These are phyloP conservation scores for Lachnellula occidentalis DNA, from an alignment of 2,329 filamentous ascomycete species.

Conservation along the genomic window DNA sequence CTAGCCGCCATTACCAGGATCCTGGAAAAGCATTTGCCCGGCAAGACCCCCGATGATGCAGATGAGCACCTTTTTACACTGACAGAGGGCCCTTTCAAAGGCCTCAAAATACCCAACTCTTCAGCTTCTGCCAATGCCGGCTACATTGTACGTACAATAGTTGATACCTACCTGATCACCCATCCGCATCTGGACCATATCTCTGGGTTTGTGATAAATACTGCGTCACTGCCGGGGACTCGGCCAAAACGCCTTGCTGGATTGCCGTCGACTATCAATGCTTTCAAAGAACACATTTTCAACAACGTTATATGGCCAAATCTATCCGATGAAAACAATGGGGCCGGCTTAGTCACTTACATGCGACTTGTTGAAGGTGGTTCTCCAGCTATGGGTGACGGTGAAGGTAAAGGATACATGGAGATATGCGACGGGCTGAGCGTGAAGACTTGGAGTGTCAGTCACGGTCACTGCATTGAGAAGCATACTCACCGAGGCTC, in stretches of 20 bases:
- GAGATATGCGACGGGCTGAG: constrained; percentile 83
- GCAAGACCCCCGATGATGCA: constrained; percentile 37
- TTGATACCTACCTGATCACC: constrained; percentile 88
- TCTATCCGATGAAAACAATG: constrained; percentile 90
- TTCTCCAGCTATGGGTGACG: constrained; percentile 75
- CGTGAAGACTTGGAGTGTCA: constrained; percentile 83
- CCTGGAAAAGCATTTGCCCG: constrained; percentile 37
- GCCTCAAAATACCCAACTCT: constrained; percentile 62
- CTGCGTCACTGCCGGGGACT: constrained; percentile 73
- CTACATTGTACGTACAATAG: constrained; percentile 69
- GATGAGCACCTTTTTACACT: constrained; percentile 46
- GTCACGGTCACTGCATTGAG: constrained; percentile 84
- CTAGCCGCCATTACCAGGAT: constrained; percentile 79
- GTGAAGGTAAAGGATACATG: constrained; percentile 75
- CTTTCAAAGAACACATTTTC: constrained; percentile 91
- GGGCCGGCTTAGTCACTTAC: constrained; percentile 87
- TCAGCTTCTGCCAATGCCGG: constrained; percentile 73
- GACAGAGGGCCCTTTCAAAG: constrained; percentile 70
- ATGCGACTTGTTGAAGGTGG: constrained; percentile 84
- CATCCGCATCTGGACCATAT: constrained; percentile 98
- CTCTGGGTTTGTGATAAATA: constrained; percentile 87
- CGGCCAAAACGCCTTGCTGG: constrained; percentile 83
- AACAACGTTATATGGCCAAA: constrained; percentile 99
- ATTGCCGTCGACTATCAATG: constrained; percentile 81
- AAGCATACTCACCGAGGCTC: constrained; percentile 61